A percentile compares a stretch with the other conserved stretches of the same genome.
phyloP scores from a whole-genome alignment of 2,329 filamentous ascomycete genomes.

The Gnomoniopsis sp. region DNA sequence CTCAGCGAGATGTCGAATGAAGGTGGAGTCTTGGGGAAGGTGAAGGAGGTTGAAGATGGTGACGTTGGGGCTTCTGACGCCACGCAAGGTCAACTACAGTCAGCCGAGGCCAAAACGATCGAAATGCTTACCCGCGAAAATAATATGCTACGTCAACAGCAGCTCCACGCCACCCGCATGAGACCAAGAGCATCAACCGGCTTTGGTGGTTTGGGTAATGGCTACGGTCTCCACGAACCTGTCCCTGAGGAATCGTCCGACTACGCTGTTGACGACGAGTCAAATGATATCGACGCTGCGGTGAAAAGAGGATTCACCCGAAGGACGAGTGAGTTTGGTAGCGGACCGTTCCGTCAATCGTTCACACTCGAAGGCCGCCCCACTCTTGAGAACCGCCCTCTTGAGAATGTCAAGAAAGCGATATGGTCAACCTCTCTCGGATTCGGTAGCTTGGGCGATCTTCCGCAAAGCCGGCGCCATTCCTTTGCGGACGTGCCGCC shows the following conservation, averaged over 20 bases:
- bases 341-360: conserved; percentile 42
- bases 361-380: conserved; percentile 29
- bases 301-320: conserved; percentile 44
- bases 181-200: conserved; percentile 57
- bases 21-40: conserved; percentile 59
- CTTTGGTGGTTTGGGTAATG: conserved; percentile 47
- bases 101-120: conserved; percentile 58
- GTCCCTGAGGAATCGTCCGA: conserved; percentile 62
- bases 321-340: conserved; percentile 56
- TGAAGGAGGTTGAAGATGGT: conserved; percentile 68
- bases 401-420: conserved; percentile 63
- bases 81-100: conserved; percentile 45
- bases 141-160: conserved; percentile 56
- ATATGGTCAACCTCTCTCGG: conserved; percentile 71
- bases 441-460: conserved; percentile 58
- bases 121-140: conserved; percentile 62
- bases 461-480: conserved; percentile 72
- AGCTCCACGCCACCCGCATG: conserved; percentile 52
- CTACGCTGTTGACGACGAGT: conserved; percentile 69
- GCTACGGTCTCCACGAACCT: conserved; percentile 56
- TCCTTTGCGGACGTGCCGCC: conserved; percentile 69
- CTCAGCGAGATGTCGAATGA: conserved; percentile 69
- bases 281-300: conserved; percentile 45
- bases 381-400: conserved; percentile 54
- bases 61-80: conserved; percentile 44